Percentiles rank a stretch among this genome's conserved stretches.
Conservation (phyloP, 2,329 filamentous ascomycete species). For the Nothophoma quercina region DNA sequence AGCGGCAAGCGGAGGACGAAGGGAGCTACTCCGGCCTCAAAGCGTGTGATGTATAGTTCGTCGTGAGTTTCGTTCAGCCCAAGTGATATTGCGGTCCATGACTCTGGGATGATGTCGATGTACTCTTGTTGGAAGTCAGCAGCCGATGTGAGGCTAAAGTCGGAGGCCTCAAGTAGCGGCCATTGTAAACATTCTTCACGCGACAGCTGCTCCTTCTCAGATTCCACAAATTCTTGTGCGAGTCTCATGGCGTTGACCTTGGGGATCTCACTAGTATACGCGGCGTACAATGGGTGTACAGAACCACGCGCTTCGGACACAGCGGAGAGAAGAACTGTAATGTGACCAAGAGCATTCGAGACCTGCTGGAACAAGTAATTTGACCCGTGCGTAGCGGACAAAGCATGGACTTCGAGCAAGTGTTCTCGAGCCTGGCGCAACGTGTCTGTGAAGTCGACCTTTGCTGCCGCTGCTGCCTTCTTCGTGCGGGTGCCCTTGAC, state of each 20-base stretch:
- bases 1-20: constrained; percentile 89
- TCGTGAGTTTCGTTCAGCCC: constrained; percentile 81
- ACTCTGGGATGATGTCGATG: constrained; percentile 80
- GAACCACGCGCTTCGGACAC: constrained; percentile 41
- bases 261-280: constrained; percentile 63
- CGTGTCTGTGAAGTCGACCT: constrained; percentile 62
- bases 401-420: constrained; percentile 68
- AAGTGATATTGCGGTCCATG: constrained; percentile 87
- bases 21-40: constrained; percentile 76
- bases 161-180: constrained; percentile 48
- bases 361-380: constrained; percentile 63
- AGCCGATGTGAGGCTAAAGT: constrained; percentile 49
- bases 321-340: constrained; percentile 52
- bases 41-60: constrained; percentile 88
- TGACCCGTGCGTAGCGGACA: constrained; percentile 62
- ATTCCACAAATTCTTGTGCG: constrained; percentile 64
- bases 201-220: constrained; percentile 56
- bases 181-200: constrained; percentile 49
- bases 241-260: constrained; percentile 73
- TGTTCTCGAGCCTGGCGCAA: constrained; percentile 71
- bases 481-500: constrained; percentile 33
- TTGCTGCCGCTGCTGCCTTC: constrained; percentile 23
- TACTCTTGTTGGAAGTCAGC: constrained; percentile 77
- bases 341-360: constrained; percentile 45
- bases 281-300: constrained; percentile 50